Conservation (phyloP, 257 asterid genomes). For the Buddleja alternifolia region DNA sequence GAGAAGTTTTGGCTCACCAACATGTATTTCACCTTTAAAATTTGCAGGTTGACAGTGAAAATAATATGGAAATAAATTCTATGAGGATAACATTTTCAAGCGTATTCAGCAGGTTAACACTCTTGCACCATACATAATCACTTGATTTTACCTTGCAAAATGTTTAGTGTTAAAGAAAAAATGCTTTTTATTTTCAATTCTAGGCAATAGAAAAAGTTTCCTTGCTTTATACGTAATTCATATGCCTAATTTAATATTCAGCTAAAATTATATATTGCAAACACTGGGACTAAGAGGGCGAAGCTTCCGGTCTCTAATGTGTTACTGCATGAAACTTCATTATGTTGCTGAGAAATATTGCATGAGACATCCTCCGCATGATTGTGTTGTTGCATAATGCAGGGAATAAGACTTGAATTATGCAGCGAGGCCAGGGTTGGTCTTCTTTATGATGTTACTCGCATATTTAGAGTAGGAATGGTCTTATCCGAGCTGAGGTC, state of each 20-base stretch:
- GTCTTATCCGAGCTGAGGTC: conserved; percentile 73
- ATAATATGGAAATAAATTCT: conserved; percentile 73
- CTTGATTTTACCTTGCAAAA: too few relatives aligned
- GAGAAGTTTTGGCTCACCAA: too few relatives aligned
- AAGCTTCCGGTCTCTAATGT: conserved; percentile 55
- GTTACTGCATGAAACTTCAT: conserved; percentile 72
- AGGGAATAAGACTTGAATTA: conserved; percentile 67
- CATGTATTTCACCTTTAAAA: too few relatives aligned
- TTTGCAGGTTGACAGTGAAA: conserved; percentile 88
- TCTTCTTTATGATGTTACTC: conserved; percentile 61
- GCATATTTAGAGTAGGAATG: conserved; percentile 69
- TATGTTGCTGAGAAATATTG: conserved; percentile 52
- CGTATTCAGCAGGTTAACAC: conserved; percentile 75
- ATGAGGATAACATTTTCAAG: conserved; percentile 59
- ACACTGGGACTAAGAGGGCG: conserved; percentile 56
- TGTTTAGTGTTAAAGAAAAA: too few relatives aligned
- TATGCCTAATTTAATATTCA: too few relatives aligned
- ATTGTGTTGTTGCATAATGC: conserved; percentile 5
- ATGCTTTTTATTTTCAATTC: too few relatives aligned
- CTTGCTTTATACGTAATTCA: too few relatives aligned
- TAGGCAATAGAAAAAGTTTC: too few relatives aligned
- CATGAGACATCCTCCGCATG: too few relatives aligned
- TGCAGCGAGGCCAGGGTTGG: conserved; percentile 64
- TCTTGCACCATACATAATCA: too few relatives aligned
- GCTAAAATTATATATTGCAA: conserved; percentile 46